A percentile compares a stretch with the other conserved stretches of the same genome.
Evolutionary conservation across 2,329 filamentous ascomycete genomes (phyloP).

Genomic region (Aspergillus hortae): DNA sequence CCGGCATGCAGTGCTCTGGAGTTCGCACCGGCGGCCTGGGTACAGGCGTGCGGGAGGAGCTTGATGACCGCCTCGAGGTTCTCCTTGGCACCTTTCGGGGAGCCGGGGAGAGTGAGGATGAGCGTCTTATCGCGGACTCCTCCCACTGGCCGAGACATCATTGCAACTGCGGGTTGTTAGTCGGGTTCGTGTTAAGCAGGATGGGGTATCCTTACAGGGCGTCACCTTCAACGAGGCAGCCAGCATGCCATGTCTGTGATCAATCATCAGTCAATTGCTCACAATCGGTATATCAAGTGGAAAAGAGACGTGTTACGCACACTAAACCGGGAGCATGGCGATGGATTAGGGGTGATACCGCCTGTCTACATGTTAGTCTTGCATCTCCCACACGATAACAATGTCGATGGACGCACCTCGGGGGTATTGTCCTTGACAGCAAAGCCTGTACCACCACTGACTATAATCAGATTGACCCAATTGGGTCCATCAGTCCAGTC

Average conservation of each 20-base stretch:
- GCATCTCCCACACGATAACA: neutral
- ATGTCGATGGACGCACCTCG: slow-evolving; percentile 58
- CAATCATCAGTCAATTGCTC: slow-evolving; percentile 18
- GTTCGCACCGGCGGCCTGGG: slow-evolving; percentile 78
- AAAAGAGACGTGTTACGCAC: slow-evolving; percentile 40
- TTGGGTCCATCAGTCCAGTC: slow-evolving; percentile 67
- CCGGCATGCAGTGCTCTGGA: slow-evolving; percentile 76
- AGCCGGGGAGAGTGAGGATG: slow-evolving; percentile 86
- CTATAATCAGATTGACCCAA: slow-evolving; percentile 71
- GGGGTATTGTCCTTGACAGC: slow-evolving; percentile 80
- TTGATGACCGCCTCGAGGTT: slow-evolving; percentile 87
- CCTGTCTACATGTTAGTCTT: slow-evolving; percentile 48
- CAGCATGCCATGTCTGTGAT: slow-evolving; percentile 78
- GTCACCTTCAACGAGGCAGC: slow-evolving; percentile 79
- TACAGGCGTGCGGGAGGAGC: slow-evolving; percentile 90
- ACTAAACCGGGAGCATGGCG: slow-evolving; percentile 85
- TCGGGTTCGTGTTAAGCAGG: slow-evolving; percentile 13
- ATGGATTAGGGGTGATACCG: slow-evolving; percentile 73
- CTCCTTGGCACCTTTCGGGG: slow-evolving; percentile 90
- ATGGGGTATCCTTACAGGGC: slow-evolving; percentile 65
- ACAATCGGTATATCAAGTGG: neutral
- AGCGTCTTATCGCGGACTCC: slow-evolving; percentile 78
- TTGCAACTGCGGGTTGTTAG: slow-evolving; percentile 64
- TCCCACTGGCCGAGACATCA: slow-evolving; percentile 93
- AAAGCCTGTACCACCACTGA: slow-evolving; percentile 92